Percentiles rank a stretch among this genome's conserved stretches.
Conservation (phyloP, 176 grass and related monocot genomes). For the Zoysia pacifica region DNA sequence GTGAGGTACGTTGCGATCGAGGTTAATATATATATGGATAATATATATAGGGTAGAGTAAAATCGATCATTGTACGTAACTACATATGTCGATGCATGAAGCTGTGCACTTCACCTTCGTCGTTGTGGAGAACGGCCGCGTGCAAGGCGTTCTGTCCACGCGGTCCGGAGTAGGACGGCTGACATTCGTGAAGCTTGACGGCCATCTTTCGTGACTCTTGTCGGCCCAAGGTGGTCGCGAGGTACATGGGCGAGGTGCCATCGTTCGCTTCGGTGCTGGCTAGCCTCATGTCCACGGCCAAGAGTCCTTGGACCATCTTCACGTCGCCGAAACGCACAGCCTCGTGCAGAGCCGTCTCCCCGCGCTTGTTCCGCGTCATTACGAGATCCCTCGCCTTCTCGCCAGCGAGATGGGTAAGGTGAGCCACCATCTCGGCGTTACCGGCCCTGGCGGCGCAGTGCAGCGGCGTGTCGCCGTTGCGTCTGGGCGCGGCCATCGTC, state of each 20-base stretch:
- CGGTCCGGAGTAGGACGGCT: neutral
- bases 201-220: neutral
- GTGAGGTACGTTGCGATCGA: too few relatives aligned
- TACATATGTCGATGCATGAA: too few relatives aligned
- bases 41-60: too few relatives aligned
- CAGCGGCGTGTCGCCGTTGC: conserved; percentile 12
- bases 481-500: neutral
- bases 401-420: neutral
- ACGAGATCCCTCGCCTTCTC: neutral
- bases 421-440: neutral
- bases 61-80: too few relatives aligned
- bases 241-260: conserved; percentile 12
- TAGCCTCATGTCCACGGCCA: neutral
- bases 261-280: neutral
- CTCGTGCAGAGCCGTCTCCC: conserved; percentile 20
- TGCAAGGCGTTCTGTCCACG: conserved; percentile 5
- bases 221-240: neutral
- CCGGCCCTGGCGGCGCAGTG: neutral
- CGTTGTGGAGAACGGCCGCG: neutral
- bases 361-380: conserved; percentile 10
- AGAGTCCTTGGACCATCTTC: neutral
- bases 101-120: neutral
- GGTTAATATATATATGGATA: too few relatives aligned
- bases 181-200: neutral
- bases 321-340: neutral